Evolutionary conservation across 2,329 filamentous ascomycete genomes (phyloP), one percentile per base, ranked within the genome.

Genomic region (Pyrenophora seminiperda): DNA sequence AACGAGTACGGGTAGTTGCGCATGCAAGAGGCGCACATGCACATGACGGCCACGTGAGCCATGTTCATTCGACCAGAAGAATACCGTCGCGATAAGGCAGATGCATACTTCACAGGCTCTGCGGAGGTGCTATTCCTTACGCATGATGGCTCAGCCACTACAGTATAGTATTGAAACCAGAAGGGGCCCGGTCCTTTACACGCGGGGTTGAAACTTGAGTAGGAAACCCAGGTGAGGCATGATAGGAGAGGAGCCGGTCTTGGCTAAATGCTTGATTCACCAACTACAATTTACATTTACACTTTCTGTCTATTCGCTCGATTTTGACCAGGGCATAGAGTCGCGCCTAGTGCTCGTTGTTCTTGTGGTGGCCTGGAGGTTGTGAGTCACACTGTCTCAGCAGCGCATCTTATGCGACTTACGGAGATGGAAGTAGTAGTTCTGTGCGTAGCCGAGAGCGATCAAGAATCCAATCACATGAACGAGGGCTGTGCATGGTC

Each of bases 351-450:
- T 99, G 94, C 83, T 91, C 90, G 79, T 99, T 95, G 89, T 99
- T 97, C 90, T 99, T 99, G 89, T 97, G 93, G 86, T 99, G 93
- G 71, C 94, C 94, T 99, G 66, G 46, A 44, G 37, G 53, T 36
- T 46, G 48, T 63, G 24, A 60, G 58, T 73, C 59, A 55, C 30
- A 36, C 24, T 15, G 19, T 32, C 51, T 33, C 37, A 32, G 15
- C 31, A 32, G 7, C 30, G 53, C 50, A 62, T 42, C 46, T 37
- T 18, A 24, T 15, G 41, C 48, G 29, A 86, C 90, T 78, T 87
- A 99, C 94, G 91, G 72, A 99, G 84, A 81, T 99, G 95, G 90
- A 96, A 97, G 85, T 99, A 97, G 87, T 99, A 99, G 82, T 96
- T 92, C 81, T 97, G 91, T 68, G 89, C 89, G 79, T 99, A 99